Conservation (phyloP, 495 filamentous ascomycete species). For the Xylaria curta region DNA sequence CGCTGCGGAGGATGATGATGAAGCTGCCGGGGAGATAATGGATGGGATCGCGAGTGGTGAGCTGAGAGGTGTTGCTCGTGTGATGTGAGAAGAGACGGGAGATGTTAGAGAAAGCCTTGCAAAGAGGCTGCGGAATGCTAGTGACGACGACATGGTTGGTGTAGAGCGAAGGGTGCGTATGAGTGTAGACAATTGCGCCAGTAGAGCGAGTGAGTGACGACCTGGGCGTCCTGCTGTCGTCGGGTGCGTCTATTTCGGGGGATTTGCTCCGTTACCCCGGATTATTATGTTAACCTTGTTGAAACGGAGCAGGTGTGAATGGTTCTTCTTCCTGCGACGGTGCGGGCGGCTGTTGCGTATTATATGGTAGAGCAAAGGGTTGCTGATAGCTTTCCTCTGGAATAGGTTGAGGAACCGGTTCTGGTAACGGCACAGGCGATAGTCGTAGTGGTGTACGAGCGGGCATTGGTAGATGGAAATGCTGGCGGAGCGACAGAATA, state of each 20-base stretch:
- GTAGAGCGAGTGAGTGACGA: neutral
- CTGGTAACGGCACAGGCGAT: too few species aligned
- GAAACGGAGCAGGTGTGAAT: too few species aligned
- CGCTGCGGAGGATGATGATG: neutral
- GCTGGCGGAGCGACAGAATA: neutral
- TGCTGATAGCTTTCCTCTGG: neutral
- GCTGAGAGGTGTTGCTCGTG: neutral
- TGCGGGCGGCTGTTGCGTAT: too few species aligned
- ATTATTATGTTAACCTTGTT: too few species aligned
- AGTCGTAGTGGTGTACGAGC: neutral
- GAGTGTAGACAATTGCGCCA: neutral
- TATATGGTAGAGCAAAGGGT: too few species aligned
- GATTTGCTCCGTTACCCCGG: too few species aligned
- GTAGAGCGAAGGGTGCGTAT: neutral
- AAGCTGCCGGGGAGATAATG: neutral
- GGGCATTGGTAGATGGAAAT: neutral
- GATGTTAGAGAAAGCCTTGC: constrained; percentile 24
- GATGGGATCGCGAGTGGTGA: constrained; percentile 12
- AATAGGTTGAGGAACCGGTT: too few species aligned
- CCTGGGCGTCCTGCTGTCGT: neutral
- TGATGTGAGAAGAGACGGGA: constrained; percentile 4
- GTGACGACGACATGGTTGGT: constrained; percentile 31
- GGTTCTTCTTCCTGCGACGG: too few species aligned
- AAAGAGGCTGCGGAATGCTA: constrained; percentile 35
- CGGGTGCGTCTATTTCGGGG: too few species aligned